Evolutionary conservation across 2,329 filamentous ascomycete genomes (phyloP).

Genomic region (Massarina eburnea): DNA sequence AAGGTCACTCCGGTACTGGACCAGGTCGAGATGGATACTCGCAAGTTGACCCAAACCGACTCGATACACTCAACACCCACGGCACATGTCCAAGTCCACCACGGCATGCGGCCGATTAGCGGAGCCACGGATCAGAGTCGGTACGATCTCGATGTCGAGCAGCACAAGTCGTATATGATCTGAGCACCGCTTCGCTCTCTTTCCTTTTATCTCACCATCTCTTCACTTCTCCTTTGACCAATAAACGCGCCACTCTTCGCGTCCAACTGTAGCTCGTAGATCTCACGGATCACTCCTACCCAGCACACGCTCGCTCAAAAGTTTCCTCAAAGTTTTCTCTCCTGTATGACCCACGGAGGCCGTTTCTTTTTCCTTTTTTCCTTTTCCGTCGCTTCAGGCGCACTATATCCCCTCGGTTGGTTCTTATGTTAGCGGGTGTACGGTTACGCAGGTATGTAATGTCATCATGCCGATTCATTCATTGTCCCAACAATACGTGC

Average conservation of each 20-base stretch:
- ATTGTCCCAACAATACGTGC: slow-evolving; percentile 1
- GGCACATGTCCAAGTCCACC: slow-evolving; percentile 17
- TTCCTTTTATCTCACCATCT: slow-evolving; percentile 13
- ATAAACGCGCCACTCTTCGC: slow-evolving; percentile 13
- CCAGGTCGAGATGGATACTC: slow-evolving; percentile 38
- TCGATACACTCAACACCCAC: slow-evolving; percentile 24
- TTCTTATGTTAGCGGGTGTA: slow-evolving; percentile 10
- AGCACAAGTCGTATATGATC: slow-evolving; percentile 41
- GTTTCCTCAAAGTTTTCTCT: slow-evolving; percentile 9
- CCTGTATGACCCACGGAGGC: slow-evolving; percentile 18
- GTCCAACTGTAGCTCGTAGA: slow-evolving; percentile 19
- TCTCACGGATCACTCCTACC: slow-evolving; percentile 15
- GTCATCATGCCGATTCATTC: slow-evolving; percentile 15
- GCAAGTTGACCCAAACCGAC: slow-evolving; percentile 29
- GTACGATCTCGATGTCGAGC: slow-evolving; percentile 37
- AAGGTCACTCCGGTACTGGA: slow-evolving; percentile 36
- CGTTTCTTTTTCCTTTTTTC: slow-evolving; percentile 12
- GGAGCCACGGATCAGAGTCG: slow-evolving; percentile 38
- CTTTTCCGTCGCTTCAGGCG: slow-evolving; percentile 6
- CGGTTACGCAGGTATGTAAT: slow-evolving; percentile 17
- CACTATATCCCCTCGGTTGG: slow-evolving; percentile 8
- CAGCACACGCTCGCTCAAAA: slow-evolving; percentile 9
- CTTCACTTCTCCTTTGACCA: slow-evolving; percentile 15
- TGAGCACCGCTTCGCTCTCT: slow-evolving; percentile 14
- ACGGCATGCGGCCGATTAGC: slow-evolving; percentile 36